Evolutionary conservation across 345 rosid species (phyloP).

Genomic region (Citrus glauca): DNA sequence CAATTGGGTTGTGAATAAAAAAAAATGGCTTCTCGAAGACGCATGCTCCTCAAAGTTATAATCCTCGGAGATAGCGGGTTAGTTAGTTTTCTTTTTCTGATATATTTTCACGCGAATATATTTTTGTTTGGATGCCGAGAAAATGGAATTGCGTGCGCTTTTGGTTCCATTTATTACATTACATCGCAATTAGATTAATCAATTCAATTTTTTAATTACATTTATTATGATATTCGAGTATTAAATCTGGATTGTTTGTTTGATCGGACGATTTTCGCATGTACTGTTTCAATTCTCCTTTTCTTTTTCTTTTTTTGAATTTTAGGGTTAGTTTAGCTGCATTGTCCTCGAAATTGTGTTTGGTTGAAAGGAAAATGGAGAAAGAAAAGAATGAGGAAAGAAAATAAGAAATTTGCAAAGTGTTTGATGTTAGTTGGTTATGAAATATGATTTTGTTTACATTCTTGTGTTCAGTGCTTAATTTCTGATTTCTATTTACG

Average conservation of each 20-base stretch:
- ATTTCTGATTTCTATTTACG: not conserved
- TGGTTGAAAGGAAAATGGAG: not conserved
- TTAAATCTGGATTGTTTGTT: not conserved
- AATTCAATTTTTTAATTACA: not conserved
- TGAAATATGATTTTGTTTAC: not conserved
- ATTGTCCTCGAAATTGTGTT: constrained; percentile 4
- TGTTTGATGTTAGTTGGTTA: not conserved
- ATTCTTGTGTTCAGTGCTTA: not conserved
- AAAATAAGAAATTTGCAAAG: not conserved
- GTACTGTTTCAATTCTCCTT: not conserved
- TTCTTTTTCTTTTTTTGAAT: not conserved
- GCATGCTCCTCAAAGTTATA: constrained; percentile 79
- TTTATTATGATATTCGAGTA: no score
- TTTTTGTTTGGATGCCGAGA: not conserved
- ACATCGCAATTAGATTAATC: not conserved
- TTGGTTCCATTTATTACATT: not conserved
- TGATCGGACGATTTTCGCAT: not conserved
- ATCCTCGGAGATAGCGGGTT: constrained; percentile 91
- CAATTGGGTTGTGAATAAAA: constrained; percentile 1
- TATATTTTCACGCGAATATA: not conserved
- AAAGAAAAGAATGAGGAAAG: not conserved
- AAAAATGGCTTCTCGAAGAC: constrained; percentile 72
- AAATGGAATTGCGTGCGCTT: not conserved
- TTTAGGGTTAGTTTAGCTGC: not conserved
- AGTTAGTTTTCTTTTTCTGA: not conserved